Evolutionary conservation across 2,329 filamentous ascomycete genomes (phyloP).

Genomic region (Boeremia exigua): DNA sequence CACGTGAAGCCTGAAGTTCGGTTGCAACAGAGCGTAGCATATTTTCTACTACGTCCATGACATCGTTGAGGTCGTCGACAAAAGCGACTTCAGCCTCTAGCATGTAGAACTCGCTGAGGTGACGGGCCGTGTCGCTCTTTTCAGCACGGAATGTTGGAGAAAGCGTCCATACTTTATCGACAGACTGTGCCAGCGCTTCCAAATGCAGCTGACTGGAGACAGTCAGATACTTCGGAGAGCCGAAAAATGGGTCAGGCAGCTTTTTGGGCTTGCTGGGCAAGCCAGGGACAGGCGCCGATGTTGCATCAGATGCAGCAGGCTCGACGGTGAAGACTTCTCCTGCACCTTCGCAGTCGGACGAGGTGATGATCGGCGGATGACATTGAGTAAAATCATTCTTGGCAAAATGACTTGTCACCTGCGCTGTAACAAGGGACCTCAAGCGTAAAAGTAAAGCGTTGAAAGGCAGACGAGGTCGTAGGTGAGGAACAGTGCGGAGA

Average conservation of each 20-base stretch:
- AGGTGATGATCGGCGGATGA: conserved; percentile 93
- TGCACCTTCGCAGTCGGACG: conserved; percentile 95
- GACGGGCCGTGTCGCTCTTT: conserved; percentile 84
- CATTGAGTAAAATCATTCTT: conserved; percentile 76
- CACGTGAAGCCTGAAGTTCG: conserved; percentile 56
- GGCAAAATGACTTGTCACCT: conserved; percentile 77
- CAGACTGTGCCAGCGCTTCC: conserved; percentile 85
- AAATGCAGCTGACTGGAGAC: conserved; percentile 95
- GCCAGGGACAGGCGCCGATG: conserved; percentile 19
- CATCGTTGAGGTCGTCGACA: conserved; percentile 68
- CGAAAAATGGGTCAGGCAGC: conserved; percentile 70
- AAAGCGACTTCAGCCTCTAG: conserved; percentile 91
- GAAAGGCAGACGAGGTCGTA: conserved; percentile 80
- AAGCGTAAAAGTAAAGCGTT: conserved; percentile 82
- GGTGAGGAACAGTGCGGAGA: conserved; percentile 84
- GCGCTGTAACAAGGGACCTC: conserved; percentile 78
- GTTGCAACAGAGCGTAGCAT: conserved; percentile 69
- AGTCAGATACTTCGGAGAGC: conserved; percentile 87
- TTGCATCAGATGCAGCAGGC: conserved; percentile 22
- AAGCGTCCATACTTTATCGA: conserved; percentile 91
- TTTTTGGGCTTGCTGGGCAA: conserved; percentile 33
- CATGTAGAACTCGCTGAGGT: conserved; percentile 99
- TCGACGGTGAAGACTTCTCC: conserved; percentile 86
- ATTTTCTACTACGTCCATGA: conserved; percentile 82
- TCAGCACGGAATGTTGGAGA: conserved; percentile 91